phyloP scores from a whole-genome alignment of 1,284 basidiomycete species.

The Anthracocystis walkeri region DNA sequence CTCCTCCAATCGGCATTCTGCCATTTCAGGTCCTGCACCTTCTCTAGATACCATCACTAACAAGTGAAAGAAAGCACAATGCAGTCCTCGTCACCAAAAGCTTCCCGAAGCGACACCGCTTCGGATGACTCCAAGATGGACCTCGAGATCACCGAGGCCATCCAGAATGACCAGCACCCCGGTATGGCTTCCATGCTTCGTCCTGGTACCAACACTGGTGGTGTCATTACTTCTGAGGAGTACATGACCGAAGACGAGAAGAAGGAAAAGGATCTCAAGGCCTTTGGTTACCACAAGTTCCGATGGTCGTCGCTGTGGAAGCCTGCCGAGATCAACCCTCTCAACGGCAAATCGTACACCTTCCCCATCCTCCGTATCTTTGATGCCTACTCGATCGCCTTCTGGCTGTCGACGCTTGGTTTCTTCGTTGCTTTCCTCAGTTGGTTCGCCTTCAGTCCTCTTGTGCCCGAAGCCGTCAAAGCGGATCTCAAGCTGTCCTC shows the following conservation, averaged over 20 bases:
- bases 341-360: conserved; percentile 75
- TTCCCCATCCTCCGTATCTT: conserved; percentile 74
- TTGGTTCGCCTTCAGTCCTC: conserved; percentile 78
- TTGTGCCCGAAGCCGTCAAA: conserved; percentile 76
- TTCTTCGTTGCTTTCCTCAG: conserved; percentile 74
- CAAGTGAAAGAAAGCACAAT: conserved; percentile 8
- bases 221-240: conserved; percentile 50
- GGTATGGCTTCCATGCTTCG: conserved; percentile 46
- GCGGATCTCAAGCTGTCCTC: conserved; percentile 74
- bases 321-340: conserved; percentile 72
- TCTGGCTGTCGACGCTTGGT: conserved; percentile 71
- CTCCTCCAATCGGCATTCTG: not conserved
- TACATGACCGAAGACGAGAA: conserved; percentile 59
- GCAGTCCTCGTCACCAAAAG: conserved; percentile 14
- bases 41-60: conserved; percentile 5
- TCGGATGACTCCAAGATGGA: conserved; percentile 38
- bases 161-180: conserved; percentile 23
- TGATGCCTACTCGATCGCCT: conserved; percentile 74
- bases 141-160: conserved; percentile 45
- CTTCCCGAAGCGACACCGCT: conserved; percentile 6
- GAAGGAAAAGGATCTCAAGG: conserved; percentile 34
- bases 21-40: not conserved
- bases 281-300: conserved; percentile 57
- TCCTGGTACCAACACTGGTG: conserved; percentile 50
- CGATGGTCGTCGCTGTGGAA: conserved; percentile 64